Percentiles rank a stretch among this genome's conserved stretches.
Conservation (phyloP, 2,329 filamentous ascomycete species). For the Sporothrix luriei region DNA sequence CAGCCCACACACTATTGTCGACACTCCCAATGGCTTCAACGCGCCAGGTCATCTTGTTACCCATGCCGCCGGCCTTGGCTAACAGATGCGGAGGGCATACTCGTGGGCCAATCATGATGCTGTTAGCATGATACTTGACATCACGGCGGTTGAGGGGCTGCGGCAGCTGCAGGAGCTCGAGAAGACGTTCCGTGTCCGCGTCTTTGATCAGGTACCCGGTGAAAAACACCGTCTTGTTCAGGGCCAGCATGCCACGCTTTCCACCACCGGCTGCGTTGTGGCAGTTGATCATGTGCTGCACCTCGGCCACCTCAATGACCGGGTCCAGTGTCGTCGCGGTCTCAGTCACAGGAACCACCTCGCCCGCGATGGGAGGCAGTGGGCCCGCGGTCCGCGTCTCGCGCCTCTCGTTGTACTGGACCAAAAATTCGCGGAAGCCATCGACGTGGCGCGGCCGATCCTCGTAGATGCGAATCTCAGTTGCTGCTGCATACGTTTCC, state of each 20-base stretch:
- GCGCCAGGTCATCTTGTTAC: constrained; percentile 80
- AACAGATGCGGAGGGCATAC: constrained; percentile 72
- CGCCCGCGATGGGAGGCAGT: constrained; percentile 68
- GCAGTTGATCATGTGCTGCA: constrained; percentile 85
- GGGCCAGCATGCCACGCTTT: constrained; percentile 57
- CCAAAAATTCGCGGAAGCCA: constrained; percentile 83
- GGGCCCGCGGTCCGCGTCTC: constrained; percentile 11
- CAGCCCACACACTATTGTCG: constrained; percentile 87
- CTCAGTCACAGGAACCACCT: constrained; percentile 86
- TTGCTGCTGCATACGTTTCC: constrained; percentile 79
- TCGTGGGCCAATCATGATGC: constrained; percentile 83
- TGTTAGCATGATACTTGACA: constrained; percentile 81
- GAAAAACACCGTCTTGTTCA: constrained; percentile 87
- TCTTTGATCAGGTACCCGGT: constrained; percentile 84
- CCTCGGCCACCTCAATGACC: constrained; percentile 74
- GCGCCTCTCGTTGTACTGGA: constrained; percentile 66
- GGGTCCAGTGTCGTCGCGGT: constrained; percentile 73
- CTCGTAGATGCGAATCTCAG: constrained; percentile 79
- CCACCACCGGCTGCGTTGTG: constrained; percentile 69
- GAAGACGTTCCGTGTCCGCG: constrained; percentile 70
- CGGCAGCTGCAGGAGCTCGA: constrained; percentile 69
- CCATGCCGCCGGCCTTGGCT: constrained; percentile 83
- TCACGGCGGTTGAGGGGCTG: constrained; percentile 62
- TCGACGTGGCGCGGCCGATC: constrained; percentile 70
- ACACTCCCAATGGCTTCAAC: constrained; percentile 74